phyloP scores from a whole-genome alignment of 768 basidiomycete genomes.

The Lactarius indigo region DNA sequence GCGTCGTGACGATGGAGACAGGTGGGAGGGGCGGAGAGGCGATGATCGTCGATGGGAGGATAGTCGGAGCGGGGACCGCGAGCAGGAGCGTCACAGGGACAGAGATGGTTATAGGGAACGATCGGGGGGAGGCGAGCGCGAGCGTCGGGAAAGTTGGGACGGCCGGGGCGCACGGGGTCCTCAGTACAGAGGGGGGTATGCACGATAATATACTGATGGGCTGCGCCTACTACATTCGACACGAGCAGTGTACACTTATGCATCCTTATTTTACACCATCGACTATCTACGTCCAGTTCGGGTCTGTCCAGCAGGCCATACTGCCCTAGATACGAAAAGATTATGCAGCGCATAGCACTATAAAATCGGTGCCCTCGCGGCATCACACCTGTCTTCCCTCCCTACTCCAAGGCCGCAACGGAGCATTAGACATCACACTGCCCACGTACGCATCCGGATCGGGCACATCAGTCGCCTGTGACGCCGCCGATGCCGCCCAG shows the following conservation, averaged over 20 bases:
- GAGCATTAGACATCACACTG: conserved; percentile 10
- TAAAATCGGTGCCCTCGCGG: background rate
- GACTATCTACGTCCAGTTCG: background rate
- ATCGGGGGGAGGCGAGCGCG: background rate
- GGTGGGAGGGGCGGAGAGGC: conserved; percentile 17
- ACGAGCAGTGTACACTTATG: background rate
- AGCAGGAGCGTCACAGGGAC: conserved; percentile 13
- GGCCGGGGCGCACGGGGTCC: conserved; percentile 29
- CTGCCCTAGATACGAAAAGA: background rate
- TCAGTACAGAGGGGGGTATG: conserved; percentile 34
- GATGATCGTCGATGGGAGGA: conserved; percentile 17
- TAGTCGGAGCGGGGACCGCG: conserved; percentile 19
- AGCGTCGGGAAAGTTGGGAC: conserved; percentile 16
- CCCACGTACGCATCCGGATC: conserved; percentile 22
- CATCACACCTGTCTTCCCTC: conserved; percentile 3
- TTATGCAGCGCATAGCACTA: background rate
- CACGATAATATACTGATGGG: conserved; percentile 24
- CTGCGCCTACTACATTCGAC: background rate
- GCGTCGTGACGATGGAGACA: conserved; percentile 1
- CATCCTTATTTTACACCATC: background rate
- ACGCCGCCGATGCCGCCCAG: conserved; percentile 33
- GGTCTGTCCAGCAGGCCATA: background rate
- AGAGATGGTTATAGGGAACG: background rate
- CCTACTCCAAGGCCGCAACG: conserved; percentile 1
- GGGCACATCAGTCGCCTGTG: conserved; percentile 27